phyloP scores from a whole-genome alignment of 495 filamentous ascomycete genomes.

The Hypoxylon fuscum region DNA sequence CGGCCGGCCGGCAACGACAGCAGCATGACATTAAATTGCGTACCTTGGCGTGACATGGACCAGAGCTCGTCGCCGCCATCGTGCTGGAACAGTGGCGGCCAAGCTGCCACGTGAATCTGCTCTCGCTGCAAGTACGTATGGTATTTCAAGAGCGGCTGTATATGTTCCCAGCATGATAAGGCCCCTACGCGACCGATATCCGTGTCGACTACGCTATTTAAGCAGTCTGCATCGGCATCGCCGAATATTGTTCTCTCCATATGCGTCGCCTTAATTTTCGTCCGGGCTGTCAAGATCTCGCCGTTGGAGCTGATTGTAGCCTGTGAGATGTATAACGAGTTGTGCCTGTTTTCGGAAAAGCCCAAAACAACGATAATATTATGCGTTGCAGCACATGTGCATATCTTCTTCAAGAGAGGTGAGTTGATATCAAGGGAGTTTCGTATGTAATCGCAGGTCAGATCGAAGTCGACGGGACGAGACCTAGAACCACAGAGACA shows the following conservation, averaged over 20 bases:
- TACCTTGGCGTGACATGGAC: no score
- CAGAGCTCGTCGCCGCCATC: slow-evolving; percentile 21
- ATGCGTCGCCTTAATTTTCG: slow-evolving; percentile 64
- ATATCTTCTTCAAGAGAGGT: no score
- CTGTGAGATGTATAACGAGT: background rate
- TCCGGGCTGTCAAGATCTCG: slow-evolving; percentile 16
- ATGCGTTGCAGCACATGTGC: background rate
- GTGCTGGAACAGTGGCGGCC: slow-evolving; percentile 49
- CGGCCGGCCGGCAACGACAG: no score
- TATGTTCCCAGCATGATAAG: slow-evolving; percentile 61
- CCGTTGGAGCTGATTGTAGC: background rate
- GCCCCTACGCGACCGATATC: slow-evolving; percentile 13
- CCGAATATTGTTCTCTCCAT: slow-evolving; percentile 65
- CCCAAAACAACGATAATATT: background rate
- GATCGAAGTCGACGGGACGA: background rate
- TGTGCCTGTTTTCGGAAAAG: background rate
- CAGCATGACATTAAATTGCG: no score
- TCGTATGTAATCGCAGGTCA: background rate
- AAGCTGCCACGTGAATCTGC: slow-evolving; percentile 61
- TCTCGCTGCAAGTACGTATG: slow-evolving; percentile 54
- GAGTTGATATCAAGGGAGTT: no score
- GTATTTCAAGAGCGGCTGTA: slow-evolving; percentile 62
- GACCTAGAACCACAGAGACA: no score
- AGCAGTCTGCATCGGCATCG: slow-evolving; percentile 46
- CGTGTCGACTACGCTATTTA: slow-evolving; percentile 52